Base-by-base conservation (phyloP, 306 rosid genomes). In the Trifolium fragiferum region DNA sequence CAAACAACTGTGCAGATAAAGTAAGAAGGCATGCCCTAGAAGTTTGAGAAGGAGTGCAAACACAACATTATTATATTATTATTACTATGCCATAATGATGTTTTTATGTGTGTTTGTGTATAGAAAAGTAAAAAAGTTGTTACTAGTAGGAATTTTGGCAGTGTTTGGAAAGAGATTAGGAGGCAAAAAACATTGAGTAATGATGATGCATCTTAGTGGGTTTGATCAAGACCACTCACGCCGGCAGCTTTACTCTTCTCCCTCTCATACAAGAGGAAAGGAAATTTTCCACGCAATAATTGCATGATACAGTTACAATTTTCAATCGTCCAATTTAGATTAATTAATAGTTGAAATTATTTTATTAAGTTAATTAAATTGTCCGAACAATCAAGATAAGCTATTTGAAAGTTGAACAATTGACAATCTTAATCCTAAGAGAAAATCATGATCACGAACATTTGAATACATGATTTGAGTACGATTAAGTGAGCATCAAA, bases 201-300 rank as follows among this genome's bases (percentile, higher is more conserved):
- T n/a, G 80, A 66, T 75, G 53, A 58, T 76, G 25, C 63, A 47
- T 74, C 10, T 64, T 78, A 87, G 96, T 89, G 93, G 88, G 89
- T 83, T 91, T 83, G 87, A 91, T 92, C 77, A 88, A 88, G 81
- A 72, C 84, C 58, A 88, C 78, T 83, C 98, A 91, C 93, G 98
- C 97, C 94, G 93, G 96, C 93, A 89, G 94, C 97, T 93, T 93
- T 90, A 80, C 86, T 82, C 70, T 55, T 63, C 44, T 81, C 44
- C 60, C 74, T 80, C 78, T 66, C 44, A 35, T 35, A 32, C 0
- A 32, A 5, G 3, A 32, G 35, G 35, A 32, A 23, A 2, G 25
- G 25, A 23, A n/a, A n/a, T n/a, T 23, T 23, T 23, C 2, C 25
- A 23, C 1, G 25, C 25, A 1, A 23, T 23, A 23, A 23, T 23